Evolutionary conservation across 2,329 filamentous ascomycete species (phyloP), one percentile per base, ranked within the genome.

Genomic region (Zymoseptoria passerinii): DNA sequence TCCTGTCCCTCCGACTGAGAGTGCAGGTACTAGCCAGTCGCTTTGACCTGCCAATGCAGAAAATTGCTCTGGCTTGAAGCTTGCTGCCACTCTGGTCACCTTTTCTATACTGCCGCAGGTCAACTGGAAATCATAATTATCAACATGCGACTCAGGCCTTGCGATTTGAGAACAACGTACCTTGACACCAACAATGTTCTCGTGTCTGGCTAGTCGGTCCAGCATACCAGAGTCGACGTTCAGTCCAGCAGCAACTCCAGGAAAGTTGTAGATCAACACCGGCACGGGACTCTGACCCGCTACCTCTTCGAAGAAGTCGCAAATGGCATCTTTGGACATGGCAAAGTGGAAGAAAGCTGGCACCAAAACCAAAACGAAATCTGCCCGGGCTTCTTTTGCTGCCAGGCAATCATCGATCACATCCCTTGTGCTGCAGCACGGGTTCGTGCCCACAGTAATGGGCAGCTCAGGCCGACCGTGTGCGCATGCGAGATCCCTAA

Each of bases 1-100:
- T 8, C 85, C 84, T 1, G 79, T 77, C 28, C 79, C 81, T 16
- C 84, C 84, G 6, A 80, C 79, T 1, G 78, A 77, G 35, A 87
- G 70, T 0, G 81, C 83, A 1, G 82, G 83, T 53, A 87, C 74
- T 23, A 77, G 59, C 73, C 74, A 76, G 62, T 76, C 72, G 64
- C 74, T 73, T 68, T 77, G 75, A 4, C 76, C 76, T 29, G 74
- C 73, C 8, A 76, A 64, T 3, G 73, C 72, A 23, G 68, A 70
- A 55, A 77, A 77, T 19, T 72, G 64, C 8, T 67, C 68, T 54
- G 71, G 67, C 28, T 69, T 66, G 59, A 74, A 75, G 4, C 66
- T 60, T 5, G 75, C 74, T 7, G 69, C 70, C 3, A 74, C 67
- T 29, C 76, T 70, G 10, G 74, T 67, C 2, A 78, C 72, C 60